phyloP scores from a whole-genome alignment of 805 yeast genomes.

The Jamesozyma spencerorum region DNA sequence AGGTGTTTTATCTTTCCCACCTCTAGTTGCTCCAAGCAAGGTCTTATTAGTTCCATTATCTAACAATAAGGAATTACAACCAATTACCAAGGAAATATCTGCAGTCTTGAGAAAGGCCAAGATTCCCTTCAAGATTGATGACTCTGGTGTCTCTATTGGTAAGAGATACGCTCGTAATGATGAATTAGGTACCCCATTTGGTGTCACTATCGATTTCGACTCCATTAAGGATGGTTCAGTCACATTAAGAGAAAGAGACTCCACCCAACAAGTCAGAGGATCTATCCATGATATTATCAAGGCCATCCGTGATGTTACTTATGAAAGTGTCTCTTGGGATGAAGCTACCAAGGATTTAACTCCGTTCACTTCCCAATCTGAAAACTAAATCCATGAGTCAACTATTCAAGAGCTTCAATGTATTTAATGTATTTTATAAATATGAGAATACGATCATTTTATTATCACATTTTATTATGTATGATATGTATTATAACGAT shows the following conservation, averaged over 20 bases:
- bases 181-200: conserved; percentile 97
- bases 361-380: conserved; percentile 58
- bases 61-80: conserved; percentile 67
- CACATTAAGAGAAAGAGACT: conserved; percentile 94
- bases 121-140: conserved; percentile 92
- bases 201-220: conserved; percentile 93
- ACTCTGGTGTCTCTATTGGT: conserved; percentile 95
- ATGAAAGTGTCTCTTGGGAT: conserved; percentile 69
- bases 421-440: too few species aligned
- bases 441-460: too few species aligned
- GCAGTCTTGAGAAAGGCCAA: conserved; percentile 64
- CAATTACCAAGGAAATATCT: conserved; percentile 63
- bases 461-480: too few species aligned
- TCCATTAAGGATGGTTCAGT: conserved; percentile 79
- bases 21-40: conserved; percentile 95
- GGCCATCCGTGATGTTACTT: conserved; percentile 69
- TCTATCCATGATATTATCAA: conserved; percentile 59
- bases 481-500: too few species aligned
- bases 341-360: conserved; percentile 70
- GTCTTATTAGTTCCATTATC: conserved; percentile 92
- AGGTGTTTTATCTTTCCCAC: conserved; percentile 86
- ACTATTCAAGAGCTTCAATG: too few species aligned
- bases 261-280: conserved; percentile 95
- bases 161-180: conserved; percentile 97
- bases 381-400: too few species aligned